Conservation (phyloP, 1,284 basidiomycete species). For the Pyrrhoderma lamaoense region DNA sequence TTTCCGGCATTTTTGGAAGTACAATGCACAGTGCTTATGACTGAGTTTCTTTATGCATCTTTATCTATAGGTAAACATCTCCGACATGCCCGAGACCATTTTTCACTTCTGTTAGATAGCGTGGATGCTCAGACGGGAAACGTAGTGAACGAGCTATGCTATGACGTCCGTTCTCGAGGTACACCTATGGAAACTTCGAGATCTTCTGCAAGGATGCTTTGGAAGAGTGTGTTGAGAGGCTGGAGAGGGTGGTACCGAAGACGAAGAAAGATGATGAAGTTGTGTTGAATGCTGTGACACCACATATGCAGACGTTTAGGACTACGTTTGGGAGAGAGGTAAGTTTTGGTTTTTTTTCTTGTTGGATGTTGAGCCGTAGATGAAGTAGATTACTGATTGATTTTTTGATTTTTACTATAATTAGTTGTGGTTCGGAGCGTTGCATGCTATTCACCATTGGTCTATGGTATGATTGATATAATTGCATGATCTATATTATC, state of each 20-base stretch:
- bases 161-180: slow-evolving; percentile 67
- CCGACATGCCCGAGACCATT: slow-evolving; percentile 77
- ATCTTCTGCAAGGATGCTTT: slow-evolving; percentile 51
- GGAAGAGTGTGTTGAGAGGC: slow-evolving; percentile 44
- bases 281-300: slow-evolving; percentile 71
- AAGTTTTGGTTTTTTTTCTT: slow-evolving; percentile 19
- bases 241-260: slow-evolving; percentile 46
- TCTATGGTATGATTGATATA: slow-evolving; percentile 53
- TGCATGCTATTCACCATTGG: slow-evolving; percentile 84
- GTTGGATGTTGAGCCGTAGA: not conserved
- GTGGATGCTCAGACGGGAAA: slow-evolving; percentile 22
- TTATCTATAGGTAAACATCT: slow-evolving; percentile 64
- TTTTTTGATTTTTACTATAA: not conserved
- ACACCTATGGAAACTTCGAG: slow-evolving; percentile 74
- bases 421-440: slow-evolving; percentile 78
- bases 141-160: slow-evolving; percentile 45
- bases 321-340: slow-evolving; percentile 81
- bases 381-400: not conserved
- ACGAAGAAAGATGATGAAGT: slow-evolving; percentile 47
- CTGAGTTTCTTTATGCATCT: slow-evolving; percentile 6
- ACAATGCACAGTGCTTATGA: too few species aligned
- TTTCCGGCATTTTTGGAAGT: too few species aligned
- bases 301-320: slow-evolving; percentile 61
- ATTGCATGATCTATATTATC: slow-evolving; percentile 2
- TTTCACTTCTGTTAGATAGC: slow-evolving; percentile 54